These are phyloP conservation scores for Penicillium paradoxum DNA, from an alignment of 495 filamentous ascomycete genomes.

Conservation along the genomic window DNA sequence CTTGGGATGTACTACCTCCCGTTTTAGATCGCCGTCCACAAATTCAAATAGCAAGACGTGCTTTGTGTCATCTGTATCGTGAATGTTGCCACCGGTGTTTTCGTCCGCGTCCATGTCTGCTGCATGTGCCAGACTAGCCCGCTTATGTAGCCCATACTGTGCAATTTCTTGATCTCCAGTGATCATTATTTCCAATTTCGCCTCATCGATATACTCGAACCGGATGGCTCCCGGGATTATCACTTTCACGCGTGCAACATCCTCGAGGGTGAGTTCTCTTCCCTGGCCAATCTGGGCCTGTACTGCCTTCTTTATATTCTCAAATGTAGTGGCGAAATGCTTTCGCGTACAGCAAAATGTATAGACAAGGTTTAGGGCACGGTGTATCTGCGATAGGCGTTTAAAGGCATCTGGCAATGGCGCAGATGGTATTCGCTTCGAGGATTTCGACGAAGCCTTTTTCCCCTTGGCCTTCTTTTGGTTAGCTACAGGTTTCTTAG, in stretches of 20 bases:
- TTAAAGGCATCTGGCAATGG: conserved; percentile 76
- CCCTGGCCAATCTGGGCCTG: conserved; percentile 67
- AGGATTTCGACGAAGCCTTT: conserved; percentile 8
- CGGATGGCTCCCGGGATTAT: conserved; percentile 71
- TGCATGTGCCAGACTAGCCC: conserved; percentile 22
- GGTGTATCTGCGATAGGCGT: conserved; percentile 67
- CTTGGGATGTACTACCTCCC: conserved; percentile 63
- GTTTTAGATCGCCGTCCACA: conserved; percentile 83
- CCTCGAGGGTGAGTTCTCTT: conserved; percentile 61
- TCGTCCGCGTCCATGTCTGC: conserved; percentile 22
- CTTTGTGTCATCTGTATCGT: conserved; percentile 32
- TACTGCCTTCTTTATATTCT: conserved; percentile 78
- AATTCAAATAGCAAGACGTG: conserved; percentile 89
- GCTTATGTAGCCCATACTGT: conserved; percentile 17
- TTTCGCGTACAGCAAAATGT: conserved; percentile 93
- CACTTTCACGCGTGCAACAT: conserved; percentile 76
- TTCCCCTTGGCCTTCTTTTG: conserved; percentile 3
- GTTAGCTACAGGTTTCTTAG: conserved; percentile 1
- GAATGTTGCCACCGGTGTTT: conserved; percentile 27
- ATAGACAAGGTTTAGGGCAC: conserved; percentile 85
- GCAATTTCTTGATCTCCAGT: conserved; percentile 49
- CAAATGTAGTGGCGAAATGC: conserved; percentile 84
- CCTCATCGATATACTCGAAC: conserved; percentile 84
- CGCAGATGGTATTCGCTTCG: conserved; percentile 30
- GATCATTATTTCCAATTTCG: conserved; percentile 70